Evolutionary conservation across 306 rosid genomes (phyloP), one percentile per base, ranked within the genome.

Genomic region (Pterocarpus macrocarpus): DNA sequence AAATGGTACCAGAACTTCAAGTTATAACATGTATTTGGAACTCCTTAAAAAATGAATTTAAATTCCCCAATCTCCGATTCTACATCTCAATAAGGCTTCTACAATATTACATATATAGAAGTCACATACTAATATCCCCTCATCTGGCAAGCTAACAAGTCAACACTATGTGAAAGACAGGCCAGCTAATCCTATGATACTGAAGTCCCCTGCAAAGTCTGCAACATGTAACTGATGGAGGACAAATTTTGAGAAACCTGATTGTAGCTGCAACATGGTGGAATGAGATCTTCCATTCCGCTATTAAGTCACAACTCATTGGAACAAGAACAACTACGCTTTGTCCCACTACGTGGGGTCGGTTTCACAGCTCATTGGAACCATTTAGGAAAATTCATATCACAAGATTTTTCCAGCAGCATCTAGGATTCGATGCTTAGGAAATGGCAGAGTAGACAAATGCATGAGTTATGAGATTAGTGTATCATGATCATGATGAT

Each of bases 251-350:
- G 52, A 35, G 45, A 73, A 73, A 39, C 14, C 55, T 57, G 53
- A 39, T 3, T 35, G 50, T 17, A 5, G 52, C 64, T 71, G 16
- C 77, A 36, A 28, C 22, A 10, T 38, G 16, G 39, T 10, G 78
- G 14, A 73, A 73, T 22, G 15, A 22, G 65, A 22, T 73, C 13
- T 56, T 50, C 14, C 13, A 1, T 36, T 73, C 53, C n/a, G 50
- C 64, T 53, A 71, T 71, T 71, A 71, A 71, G 35, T 73, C 67
- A 55, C 38, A 50, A 49, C 61, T 49, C 43, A 65, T 2, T 22
- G 28, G 28, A 22, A 22, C 28, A 22, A 22, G 0, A 22, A 1
- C 1, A 22, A 22, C 28, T 22, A 22, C 0, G 28, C 28, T 22
- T 22, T 22, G 28, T 22, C 28, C 28, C 28, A 22, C 28, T 22